A percentile compares a stretch with the other conserved stretches of the same genome.
Conservation (phyloP, 768 basidiomycete genomes). For the Rhizopogon sp. region DNA sequence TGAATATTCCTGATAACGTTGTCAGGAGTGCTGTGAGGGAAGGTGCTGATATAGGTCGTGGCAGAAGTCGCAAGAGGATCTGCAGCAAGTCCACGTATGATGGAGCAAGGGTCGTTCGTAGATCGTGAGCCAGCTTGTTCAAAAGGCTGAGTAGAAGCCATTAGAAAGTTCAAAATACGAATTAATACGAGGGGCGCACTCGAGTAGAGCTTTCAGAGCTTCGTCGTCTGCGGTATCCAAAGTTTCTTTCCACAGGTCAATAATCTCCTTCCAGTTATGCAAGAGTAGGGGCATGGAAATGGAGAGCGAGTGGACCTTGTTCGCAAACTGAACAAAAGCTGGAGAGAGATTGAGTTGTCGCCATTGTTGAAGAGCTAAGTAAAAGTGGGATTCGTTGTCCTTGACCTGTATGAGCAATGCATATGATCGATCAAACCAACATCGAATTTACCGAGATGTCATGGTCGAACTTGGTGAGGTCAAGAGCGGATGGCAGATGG, state of each 20-base stretch:
- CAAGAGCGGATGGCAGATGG: conserved; percentile 64
- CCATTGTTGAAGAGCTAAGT: conserved; percentile 69
- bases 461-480: conserved; percentile 49
- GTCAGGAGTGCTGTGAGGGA: conserved; percentile 61
- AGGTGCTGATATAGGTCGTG: conserved; percentile 52
- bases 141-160: conserved; percentile 46
- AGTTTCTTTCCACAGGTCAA: conserved; percentile 58
- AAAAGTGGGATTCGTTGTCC: conserved; percentile 80
- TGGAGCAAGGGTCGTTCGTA: conserved; percentile 71
- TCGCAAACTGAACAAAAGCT: conserved; percentile 66
- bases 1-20: conserved; percentile 67
- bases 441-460: conserved; percentile 45
- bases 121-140: conserved; percentile 74
- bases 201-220: conserved; percentile 65
- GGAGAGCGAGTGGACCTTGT: conserved; percentile 53
- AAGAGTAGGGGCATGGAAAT: conserved; percentile 77
- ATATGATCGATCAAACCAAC: not conserved
- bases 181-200: conserved; percentile 42
- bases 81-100: conserved; percentile 52
- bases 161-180: conserved; percentile 6
- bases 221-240: conserved; percentile 64
- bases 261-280: conserved; percentile 71
- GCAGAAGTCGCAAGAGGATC: conserved; percentile 52
- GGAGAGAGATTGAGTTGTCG: conserved; percentile 76
- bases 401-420: conserved; percentile 19